These are phyloP conservation scores for Pseudoscleropodium purum DNA, from an alignment of 225 moss, liverwort and hornwort species.

Conservation along the genomic window DNA sequence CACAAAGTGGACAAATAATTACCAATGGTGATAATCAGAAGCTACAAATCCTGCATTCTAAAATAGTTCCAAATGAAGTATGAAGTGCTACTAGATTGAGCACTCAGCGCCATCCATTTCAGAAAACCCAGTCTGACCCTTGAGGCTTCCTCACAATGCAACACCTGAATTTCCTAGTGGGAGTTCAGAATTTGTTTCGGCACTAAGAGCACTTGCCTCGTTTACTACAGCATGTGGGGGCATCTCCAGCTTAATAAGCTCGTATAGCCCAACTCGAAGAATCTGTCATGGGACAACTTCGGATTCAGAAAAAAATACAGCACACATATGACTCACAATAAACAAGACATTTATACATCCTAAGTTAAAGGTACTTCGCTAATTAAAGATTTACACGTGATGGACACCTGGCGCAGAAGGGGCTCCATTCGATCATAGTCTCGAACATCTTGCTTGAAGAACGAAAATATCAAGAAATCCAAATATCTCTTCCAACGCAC, in stretches of 20 bases:
- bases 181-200: neutral
- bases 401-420: constrained; percentile 58
- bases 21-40: neutral
- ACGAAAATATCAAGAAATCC: constrained; percentile 67
- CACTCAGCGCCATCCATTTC: neutral
- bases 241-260: constrained; percentile 70
- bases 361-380: neutral
- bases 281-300: constrained; percentile 31
- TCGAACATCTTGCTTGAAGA: constrained; percentile 52
- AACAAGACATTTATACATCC: neutral
- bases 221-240: constrained; percentile 64
- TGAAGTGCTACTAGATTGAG: neutral
- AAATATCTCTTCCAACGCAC: constrained; percentile 73
- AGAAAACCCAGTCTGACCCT: neutral
- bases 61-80: neutral
- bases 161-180: neutral
- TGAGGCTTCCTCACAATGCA: neutral
- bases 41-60: neutral
- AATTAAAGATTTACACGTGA: neutral
- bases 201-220: constrained; percentile 36
- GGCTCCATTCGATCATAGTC: constrained; percentile 81
- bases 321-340: neutral
- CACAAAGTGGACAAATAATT: neutral
- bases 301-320: neutral
- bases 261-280: constrained; percentile 63